Evolutionary conservation across 2,329 filamentous ascomycete species (phyloP).

Genomic region (Stylonectria norvegica): DNA sequence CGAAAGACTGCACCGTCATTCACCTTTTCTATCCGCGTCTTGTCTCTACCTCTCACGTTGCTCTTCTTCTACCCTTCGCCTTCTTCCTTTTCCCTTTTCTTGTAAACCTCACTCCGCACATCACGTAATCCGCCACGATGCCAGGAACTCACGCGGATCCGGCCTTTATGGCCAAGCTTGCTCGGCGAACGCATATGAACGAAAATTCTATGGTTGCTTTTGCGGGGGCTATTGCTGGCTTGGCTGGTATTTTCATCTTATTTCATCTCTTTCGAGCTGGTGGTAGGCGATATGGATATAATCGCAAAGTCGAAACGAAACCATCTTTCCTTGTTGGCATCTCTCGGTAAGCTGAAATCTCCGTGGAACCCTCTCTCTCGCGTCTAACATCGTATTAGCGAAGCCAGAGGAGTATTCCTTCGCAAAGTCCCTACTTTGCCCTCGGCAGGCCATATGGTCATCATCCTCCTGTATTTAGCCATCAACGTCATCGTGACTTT

Average conservation of each 20-base stretch:
- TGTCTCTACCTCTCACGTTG: too few relatives aligned
- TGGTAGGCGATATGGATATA: slow-evolving; percentile 12
- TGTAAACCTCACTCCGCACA: neutral
- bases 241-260: slow-evolving; percentile 12
- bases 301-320: slow-evolving; percentile 1
- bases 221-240: slow-evolving; percentile 14
- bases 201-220: slow-evolving; percentile 24
- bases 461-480: slow-evolving; percentile 29
- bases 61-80: neutral
- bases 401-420: slow-evolving; percentile 26
- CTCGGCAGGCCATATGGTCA: slow-evolving; percentile 32
- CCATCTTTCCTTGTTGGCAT: slow-evolving; percentile 4
- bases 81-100: neutral
- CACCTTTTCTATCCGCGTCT: neutral
- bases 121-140: slow-evolving; percentile 10
- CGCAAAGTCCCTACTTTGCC: slow-evolving; percentile 27
- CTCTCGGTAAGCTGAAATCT: slow-evolving; percentile 14
- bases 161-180: slow-evolving; percentile 20
- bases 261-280: slow-evolving; percentile 13
- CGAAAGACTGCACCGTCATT: neutral
- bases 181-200: slow-evolving; percentile 23
- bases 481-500: slow-evolving; percentile 36
- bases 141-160: slow-evolving; percentile 13
- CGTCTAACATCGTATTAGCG: slow-evolving; percentile 20
- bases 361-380: neutral